Evolutionary conservation across 2,329 filamentous ascomycete genomes (phyloP).

Genomic region (Apiospora arundinis): DNA sequence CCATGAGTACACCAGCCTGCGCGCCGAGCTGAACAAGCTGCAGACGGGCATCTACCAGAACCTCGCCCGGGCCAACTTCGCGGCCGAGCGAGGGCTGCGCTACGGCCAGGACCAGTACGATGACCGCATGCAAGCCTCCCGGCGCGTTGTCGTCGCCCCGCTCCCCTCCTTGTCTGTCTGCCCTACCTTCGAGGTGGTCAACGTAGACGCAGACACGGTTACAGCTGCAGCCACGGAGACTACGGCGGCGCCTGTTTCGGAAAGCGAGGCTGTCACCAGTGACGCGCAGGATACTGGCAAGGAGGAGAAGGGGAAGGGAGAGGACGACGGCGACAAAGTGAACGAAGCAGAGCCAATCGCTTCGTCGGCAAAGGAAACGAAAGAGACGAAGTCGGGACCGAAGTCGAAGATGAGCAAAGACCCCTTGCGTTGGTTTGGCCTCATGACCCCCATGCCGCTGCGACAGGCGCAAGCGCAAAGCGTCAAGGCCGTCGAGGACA

Average conservation of each 20-base stretch:
- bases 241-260: constrained; percentile 4
- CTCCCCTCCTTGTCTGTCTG: constrained; percentile 1
- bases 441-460: constrained; percentile 59
- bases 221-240: neutral
- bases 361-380: constrained; percentile 20
- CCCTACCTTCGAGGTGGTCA: constrained; percentile 12
- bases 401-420: constrained; percentile 45
- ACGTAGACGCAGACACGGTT: neutral
- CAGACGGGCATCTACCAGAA: constrained; percentile 63
- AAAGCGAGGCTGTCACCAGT: constrained; percentile 1
- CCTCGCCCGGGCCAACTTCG: constrained; percentile 79
- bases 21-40: constrained; percentile 56
- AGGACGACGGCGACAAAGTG: constrained; percentile 17
- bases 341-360: constrained; percentile 22
- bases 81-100: constrained; percentile 64
- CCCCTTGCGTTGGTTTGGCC: constrained; percentile 65
- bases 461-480: constrained; percentile 66
- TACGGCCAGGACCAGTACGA: constrained; percentile 78
- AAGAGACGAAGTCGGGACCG: constrained; percentile 31
- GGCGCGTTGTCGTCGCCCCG: constrained; percentile 46
- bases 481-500: constrained; percentile 58
- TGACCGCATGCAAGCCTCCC: constrained; percentile 70
- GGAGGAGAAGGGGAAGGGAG: constrained; percentile 24
- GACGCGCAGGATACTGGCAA: neutral
- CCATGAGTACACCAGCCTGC: constrained; percentile 69